Percentiles rank a stretch among this genome's conserved stretches.
These are phyloP conservation scores for Dothideomycetes sp. DNA, from an alignment of 2,329 filamentous ascomycete genomes.

Conservation along the genomic window DNA sequence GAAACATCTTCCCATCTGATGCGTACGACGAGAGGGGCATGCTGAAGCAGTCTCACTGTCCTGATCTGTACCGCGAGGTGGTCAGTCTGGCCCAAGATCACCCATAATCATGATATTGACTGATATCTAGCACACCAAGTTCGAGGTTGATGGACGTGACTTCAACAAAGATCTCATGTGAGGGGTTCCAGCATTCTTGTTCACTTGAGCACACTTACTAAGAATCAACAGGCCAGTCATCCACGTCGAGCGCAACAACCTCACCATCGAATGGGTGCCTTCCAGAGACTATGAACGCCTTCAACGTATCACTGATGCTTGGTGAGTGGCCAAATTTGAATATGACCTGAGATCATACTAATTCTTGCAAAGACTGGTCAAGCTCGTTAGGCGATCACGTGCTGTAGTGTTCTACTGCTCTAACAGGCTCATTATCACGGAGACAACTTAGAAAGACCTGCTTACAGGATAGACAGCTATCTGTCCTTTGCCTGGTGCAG, in stretches of 20 bases:
- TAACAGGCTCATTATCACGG: too few species aligned
- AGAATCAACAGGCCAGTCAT: neutral
- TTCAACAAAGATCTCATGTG: too few species aligned
- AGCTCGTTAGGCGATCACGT: too few species aligned
- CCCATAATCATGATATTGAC: too few species aligned
- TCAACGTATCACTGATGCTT: neutral
- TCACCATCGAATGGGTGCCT: neutral
- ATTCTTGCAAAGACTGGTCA: too few species aligned
- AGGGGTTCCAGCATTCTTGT: too few species aligned
- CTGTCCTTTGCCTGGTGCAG: too few species aligned
- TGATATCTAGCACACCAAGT: neutral
- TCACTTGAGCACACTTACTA: neutral
- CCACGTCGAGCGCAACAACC: neutral
- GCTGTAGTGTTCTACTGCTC: too few species aligned
- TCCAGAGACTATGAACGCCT: neutral
- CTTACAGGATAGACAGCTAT: too few species aligned
- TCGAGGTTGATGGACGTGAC: too few species aligned
- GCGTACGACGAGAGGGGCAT: conserved; percentile 4
- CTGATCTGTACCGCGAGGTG: neutral
- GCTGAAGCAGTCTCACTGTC: conserved; percentile 1
- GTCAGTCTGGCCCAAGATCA: neutral
- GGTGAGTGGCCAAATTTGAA: neutral
- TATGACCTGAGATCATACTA: too few species aligned
- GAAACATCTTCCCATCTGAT: neutral
- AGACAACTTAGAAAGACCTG: too few species aligned